Evolutionary conservation across 306 rosid genomes (phyloP), one percentile per base, ranked within the genome.

Genomic region (Dalbergia cochinchinensis): DNA sequence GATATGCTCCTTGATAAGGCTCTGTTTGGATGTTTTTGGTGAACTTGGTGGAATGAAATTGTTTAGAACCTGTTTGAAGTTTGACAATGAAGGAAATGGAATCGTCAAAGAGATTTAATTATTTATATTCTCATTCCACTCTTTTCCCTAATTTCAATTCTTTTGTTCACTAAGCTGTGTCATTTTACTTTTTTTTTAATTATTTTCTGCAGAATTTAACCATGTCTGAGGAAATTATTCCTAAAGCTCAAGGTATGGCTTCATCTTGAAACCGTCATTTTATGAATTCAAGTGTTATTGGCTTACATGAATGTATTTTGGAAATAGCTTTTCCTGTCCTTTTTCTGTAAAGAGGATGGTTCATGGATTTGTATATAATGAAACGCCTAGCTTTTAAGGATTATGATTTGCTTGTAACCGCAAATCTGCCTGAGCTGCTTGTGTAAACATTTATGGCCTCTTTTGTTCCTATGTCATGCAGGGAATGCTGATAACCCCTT

Each of bases 171-270:
- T 18, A n/a, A 2, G 10, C 33, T 73, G 47, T 42, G 18, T 15
- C 41, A 37, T 3, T 65, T 65, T 71, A 76, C 19, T 37, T 45
- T 11, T 51, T 13, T 61, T 63, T 14, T 39, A 26, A 39, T 68
- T 65, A 63, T 62, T 73, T 7, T 39, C 22, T 85, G 91, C 93
- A 94, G 98, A 70, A 85, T 69, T 15, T 68, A 72, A 57, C 58
- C 47, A 74, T 82, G 81, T 63, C 81, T 63, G 87, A 77, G 76
- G 87, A 79, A 68, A 26, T 57, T 44, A 78, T 65, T 59, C 82
- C 82, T 58, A 80, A 79, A 61, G 66, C 57, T 73, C 88, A 88
- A 86, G 94, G 97, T 92, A 83, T 69, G 80, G 15, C 44, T 65
- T 65, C 69, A 6, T 11, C 20, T 83, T 73, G 37, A 7, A 74